Base-by-base conservation (phyloP, 2,329 filamentous ascomycete species). In the Biscogniauxia marginata region DNA sequence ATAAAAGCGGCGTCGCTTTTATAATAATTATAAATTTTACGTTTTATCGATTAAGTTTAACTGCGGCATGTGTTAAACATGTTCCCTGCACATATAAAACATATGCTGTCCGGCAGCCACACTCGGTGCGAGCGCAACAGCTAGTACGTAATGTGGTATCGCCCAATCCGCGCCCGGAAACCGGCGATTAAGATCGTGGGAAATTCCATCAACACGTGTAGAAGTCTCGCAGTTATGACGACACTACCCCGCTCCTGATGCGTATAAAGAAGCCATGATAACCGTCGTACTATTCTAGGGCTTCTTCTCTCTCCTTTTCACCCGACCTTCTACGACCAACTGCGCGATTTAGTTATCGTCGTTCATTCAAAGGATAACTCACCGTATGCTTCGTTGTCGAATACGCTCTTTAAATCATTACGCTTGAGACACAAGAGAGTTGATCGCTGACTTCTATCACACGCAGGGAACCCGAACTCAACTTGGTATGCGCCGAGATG, bases 401-500 rank as follows among this genome's bases (percentile, higher is more conserved):
- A n/a, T n/a, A n/a, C n/a, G n/a, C n/a, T n/a, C n/a, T n/a, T n/a
- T n/a, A n/a, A n/a, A n/a, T n/a, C n/a, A n/a, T 39, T 9, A 39
- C 30, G 2, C 4, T n/a, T 5, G 9, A 8, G 21, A 22, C 3
- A 23, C n/a, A 13, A 16, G 34, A 46, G 43, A 44, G 24, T 21
- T 43, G 44, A 59, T 56, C 43, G 49, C 61, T 63, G 34, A 63
- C 61, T 56, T 55, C 3, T 30, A 3, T 4, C 7, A 46, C 30
- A 43, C 56, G 54, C 55, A 60, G 65, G 62, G 54, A 59, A 57
- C 61, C 58, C 58, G 30, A 59, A 56, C 61, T 58, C 58, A 60
- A 60, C 57, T 60, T 60, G 67, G 67, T 69, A 69, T 62, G 66
- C 63, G 60, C 56, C 56, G 60, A 63, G 57, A 61, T 63, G 66